These are phyloP conservation scores for Dactylellina leptospora DNA, from an alignment of 2,329 filamentous ascomycete species.

Conservation along the genomic window DNA sequence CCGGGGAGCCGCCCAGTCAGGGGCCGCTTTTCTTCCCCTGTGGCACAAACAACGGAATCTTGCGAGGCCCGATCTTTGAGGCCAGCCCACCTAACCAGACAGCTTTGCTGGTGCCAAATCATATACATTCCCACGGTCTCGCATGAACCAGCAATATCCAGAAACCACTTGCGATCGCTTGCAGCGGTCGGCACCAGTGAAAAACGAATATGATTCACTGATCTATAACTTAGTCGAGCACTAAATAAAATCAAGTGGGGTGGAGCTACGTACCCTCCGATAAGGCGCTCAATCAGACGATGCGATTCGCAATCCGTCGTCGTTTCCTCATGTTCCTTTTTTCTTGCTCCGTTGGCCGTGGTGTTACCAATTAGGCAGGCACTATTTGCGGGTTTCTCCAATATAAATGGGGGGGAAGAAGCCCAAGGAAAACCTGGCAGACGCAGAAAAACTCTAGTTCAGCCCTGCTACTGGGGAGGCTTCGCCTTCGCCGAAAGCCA, in stretches of 20 bases:
- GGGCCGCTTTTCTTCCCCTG: too few species aligned
- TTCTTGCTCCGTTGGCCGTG: slow-evolving; percentile 27
- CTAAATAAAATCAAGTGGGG: too few species aligned
- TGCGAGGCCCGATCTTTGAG: neutral
- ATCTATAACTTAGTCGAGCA: too few species aligned
- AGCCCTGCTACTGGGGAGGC: slow-evolving; percentile 51
- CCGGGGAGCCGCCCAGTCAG: too few species aligned
- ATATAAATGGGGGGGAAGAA: slow-evolving; percentile 24
- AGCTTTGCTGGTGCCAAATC: too few species aligned
- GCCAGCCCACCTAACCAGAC: too few species aligned
- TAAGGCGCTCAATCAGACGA: slow-evolving; percentile 37
- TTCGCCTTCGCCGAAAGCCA: slow-evolving; percentile 54
- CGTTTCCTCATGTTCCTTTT: slow-evolving; percentile 8
- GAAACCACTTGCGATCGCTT: slow-evolving; percentile 13
- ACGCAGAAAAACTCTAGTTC: slow-evolving; percentile 50
- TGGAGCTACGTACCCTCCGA: slow-evolving; percentile 45
- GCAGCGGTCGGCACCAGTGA: slow-evolving; percentile 4
- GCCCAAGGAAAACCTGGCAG: neutral
- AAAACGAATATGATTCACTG: slow-evolving; percentile 28
- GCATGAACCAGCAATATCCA: slow-evolving; percentile 5
- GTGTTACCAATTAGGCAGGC: slow-evolving; percentile 51
- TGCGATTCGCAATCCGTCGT: slow-evolving; percentile 23
- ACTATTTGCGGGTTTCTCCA: slow-evolving; percentile 29
- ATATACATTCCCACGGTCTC: too few species aligned
- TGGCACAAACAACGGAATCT: neutral